A percentile compares a stretch with the other conserved stretches of the same genome.
Conservation (phyloP, 495 filamentous ascomycete species). For the Penicillium atrosanguineum region DNA sequence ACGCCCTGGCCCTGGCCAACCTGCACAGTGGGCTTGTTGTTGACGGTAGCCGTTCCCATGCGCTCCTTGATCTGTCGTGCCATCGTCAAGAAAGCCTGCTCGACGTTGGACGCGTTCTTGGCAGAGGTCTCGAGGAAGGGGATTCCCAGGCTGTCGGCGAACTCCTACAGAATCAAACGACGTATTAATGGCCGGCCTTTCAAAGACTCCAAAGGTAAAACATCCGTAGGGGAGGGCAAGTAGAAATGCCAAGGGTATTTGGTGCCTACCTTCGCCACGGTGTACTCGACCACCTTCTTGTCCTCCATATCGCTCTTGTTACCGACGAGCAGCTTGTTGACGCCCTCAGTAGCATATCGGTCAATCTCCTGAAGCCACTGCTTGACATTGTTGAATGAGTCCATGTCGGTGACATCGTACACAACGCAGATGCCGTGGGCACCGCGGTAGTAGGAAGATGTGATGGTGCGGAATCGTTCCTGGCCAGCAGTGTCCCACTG, state of each 20-base stretch:
- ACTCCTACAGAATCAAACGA: constrained; percentile 66
- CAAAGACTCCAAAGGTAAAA: neutral
- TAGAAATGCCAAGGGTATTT: neutral
- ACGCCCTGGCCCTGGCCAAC: constrained; percentile 93
- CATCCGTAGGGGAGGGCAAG: neutral
- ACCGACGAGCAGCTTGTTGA: constrained; percentile 97
- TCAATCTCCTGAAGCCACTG: constrained; percentile 99
- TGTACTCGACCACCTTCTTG: constrained; percentile 99
- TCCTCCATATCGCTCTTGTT: constrained; percentile 99
- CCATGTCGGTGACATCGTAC: constrained; percentile 99
- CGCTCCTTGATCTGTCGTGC: constrained; percentile 99
- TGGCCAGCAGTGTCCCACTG: constrained; percentile 99
- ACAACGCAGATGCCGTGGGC: constrained; percentile 99
- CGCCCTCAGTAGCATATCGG: constrained; percentile 96
- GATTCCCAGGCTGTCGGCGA: constrained; percentile 97
- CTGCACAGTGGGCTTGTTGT: constrained; percentile 97
- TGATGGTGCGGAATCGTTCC: constrained; percentile 99
- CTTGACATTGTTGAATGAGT: constrained; percentile 99
- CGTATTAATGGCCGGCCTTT: constrained; percentile 13
- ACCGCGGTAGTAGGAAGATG: constrained; percentile 97
- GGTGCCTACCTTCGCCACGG: constrained; percentile 85
- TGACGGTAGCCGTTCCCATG: constrained; percentile 95
- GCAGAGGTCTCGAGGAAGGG: constrained; percentile 99
- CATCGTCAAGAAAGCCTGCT: constrained; percentile 99
- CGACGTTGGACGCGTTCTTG: constrained; percentile 98